Base-by-base conservation (phyloP, 805 yeast genomes). In the Blastobotrys muscicola region DNA sequence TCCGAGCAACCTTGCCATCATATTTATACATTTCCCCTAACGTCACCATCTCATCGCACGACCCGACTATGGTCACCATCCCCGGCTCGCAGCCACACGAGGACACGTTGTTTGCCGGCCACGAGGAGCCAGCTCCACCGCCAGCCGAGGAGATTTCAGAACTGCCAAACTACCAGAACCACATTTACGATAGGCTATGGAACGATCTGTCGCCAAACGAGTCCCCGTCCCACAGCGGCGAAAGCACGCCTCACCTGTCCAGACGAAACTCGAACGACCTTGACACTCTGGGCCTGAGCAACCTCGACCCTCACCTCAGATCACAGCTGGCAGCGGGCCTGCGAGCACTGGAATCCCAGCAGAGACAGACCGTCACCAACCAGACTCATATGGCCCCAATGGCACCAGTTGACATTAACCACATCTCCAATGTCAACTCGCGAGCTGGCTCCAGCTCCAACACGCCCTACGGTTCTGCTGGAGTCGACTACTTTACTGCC, bases 1-100 rank as follows among this genome's bases (percentile, higher is more conserved):
- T 90, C 41, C 70, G 97, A 29, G 97, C 97, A 0, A 82, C 96
- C 0, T 67, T 90, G 49, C 97, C 97, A 0, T 70, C 90, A 3
- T 74, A 72, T 26, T 60, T 85, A 30, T 85, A 82, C 60, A 80
- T 86, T 20, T 75, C 82, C 4, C 97, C 97, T 5, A 83, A 84
- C 59, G 83, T 92, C 4, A 75, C 90, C 0, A 69, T 90, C 12
- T 68, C 75, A 12, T 80, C 82, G 2, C 35, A 67, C 60, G 48
- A 53, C 42, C 53, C 55, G n/a, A 48, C 53, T 3, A 41, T 38
- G 14, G 23, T 48, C 9, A 29, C 29, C 4, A 34, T 36, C 11
- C 47, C 54, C 10, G 52, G 52, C 15, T 14, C 32, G 14, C 36
- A 33, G 14, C 42, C 45, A 3, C 37, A 33, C 15, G 45, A 39